Evolutionary conservation across 2,329 filamentous ascomycete species (phyloP), one percentile per base, ranked within the genome.

Genomic region (Aspergillus fumigatiaffinis): DNA sequence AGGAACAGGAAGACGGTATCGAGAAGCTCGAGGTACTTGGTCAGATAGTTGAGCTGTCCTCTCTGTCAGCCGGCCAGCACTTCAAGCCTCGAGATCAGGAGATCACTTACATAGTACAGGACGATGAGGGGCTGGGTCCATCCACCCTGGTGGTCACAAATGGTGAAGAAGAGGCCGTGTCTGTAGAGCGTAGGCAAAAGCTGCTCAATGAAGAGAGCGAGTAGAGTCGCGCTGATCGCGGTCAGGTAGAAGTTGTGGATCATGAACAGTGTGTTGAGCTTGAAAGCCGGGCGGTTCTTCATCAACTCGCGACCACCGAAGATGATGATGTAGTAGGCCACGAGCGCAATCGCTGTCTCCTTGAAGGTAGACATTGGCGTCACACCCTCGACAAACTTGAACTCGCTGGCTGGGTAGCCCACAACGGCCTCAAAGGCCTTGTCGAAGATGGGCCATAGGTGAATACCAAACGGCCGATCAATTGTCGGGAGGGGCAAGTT

Each of bases 231-330:
- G 74, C 91, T 96, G 80, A 97, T 91, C 65, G 85, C 80, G 50
- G 93, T 97, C 72, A 99, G 82, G 80, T 92, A 87, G 70, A 97
- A 88, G 84, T 99, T 99, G 86, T 99, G 93, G 73, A 97, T 84
- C 80, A 96, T 90, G 83, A 97, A 97, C 58, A 94, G 80, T 17
- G 84, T 81, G 81, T 91, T 94, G 71, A 97, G 85, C 83, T 95
- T 90, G 80, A 94, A 88, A 23, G 93, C 83, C 72, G 88, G 83
- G 62, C 91, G 86, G 71, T 89, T 88, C 78, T 91, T 90, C 94
- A 99, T 97, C 68, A 92, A 74, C 78, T 95, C 91, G 64, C 93
- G 86, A 59, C 93, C 94, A 63, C 92, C 92, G 66, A 97, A 95
- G 71, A 97, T 94, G 79, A 96, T 81, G 66, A 89, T 79, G 77